Evolutionary conservation across 495 filamentous ascomycete genomes (phyloP), one percentile per base, ranked within the genome.

Genomic region (Xylaria grammica): DNA sequence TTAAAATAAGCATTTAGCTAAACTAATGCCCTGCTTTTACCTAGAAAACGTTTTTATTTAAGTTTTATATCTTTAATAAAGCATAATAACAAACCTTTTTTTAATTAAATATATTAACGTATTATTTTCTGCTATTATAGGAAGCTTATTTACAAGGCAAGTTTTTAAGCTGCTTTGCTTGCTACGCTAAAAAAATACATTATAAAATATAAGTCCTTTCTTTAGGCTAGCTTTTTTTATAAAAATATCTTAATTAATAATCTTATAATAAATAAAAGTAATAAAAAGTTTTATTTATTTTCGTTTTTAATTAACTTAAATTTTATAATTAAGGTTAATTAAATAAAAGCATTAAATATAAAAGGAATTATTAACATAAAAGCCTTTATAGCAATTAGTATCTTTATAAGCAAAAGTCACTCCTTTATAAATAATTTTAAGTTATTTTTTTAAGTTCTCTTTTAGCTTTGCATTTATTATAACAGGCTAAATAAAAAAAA

Each of bases 351-450:
- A 42, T 77, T 67, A 2, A 79, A 78, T 62, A 77, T 75, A 42
- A 75, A 70, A 49, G 74, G 69, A 24, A 81, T 74, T 62, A 79
- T 71, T 4, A 77, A 77, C 55, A 82, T 75, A n/a, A 80, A 71
- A 71, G 77, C 78, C 15, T 80, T 79, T 51, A 82, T 82, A 71
- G 75, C 76, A 19, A 81, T 82, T 54, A 71, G 75, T 27, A 68
- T 65, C 19, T 74, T 80, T 40, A 65, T 70, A 20, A 72, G 71
- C 65, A 68, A 82, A 54, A 61, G 72, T n/a, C 73, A 80, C n/a
- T n/a, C n/a, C n/a, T n/a, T n/a, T n/a, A n/a, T n/a, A n/a, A n/a
- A n/a, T n/a, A n/a, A n/a, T n/a, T n/a, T n/a, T n/a, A n/a, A n/a
- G n/a, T n/a, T n/a, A n/a, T n/a, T n/a, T n/a, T n/a, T n/a, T n/a